Percentiles rank a stretch among this genome's conserved stretches.
Evolutionary conservation across 768 basidiomycete genomes (phyloP).

Genomic region (Amanita polypyramis): DNA sequence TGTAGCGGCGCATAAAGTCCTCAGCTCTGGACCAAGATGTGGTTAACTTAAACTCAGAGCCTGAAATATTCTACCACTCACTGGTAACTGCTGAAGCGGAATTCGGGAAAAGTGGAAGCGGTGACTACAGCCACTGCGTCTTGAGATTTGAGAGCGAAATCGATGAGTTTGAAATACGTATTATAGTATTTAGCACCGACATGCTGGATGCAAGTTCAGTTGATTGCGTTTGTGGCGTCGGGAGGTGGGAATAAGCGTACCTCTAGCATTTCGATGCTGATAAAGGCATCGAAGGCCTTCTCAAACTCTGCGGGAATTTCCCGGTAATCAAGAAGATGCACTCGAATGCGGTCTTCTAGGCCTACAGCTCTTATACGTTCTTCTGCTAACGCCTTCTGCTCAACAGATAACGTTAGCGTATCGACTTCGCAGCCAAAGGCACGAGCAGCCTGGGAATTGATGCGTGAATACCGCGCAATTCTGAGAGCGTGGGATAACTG

Average conservation of each 20-base stretch:
- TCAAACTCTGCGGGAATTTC: constrained; percentile 77
- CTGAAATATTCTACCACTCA: constrained; percentile 23
- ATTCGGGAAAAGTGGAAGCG: constrained; percentile 62
- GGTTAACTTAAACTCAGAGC: constrained; percentile 3
- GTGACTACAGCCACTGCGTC: constrained; percentile 62
- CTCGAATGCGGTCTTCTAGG: constrained; percentile 58
- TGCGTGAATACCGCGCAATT: background rate
- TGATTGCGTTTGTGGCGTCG: constrained; percentile 28
- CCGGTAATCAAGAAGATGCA: constrained; percentile 87
- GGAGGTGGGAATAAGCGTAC: constrained; percentile 19
- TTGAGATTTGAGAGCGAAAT: constrained; percentile 62
- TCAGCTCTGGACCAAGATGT: constrained; percentile 38
- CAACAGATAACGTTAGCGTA: constrained; percentile 77
- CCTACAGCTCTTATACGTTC: constrained; percentile 70
- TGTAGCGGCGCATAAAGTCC: constrained; percentile 81
- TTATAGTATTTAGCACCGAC: constrained; percentile 50
- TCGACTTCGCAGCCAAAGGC: constrained; percentile 78
- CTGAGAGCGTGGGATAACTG: constrained; percentile 5
- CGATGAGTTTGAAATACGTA: constrained; percentile 66
- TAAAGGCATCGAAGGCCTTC: constrained; percentile 69
- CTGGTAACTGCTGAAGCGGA: constrained; percentile 62
- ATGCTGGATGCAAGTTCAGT: constrained; percentile 24
- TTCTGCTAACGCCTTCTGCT: constrained; percentile 83
- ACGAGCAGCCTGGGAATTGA: constrained; percentile 43
- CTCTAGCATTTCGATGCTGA: constrained; percentile 80